phyloP scores from a whole-genome alignment of 2,329 filamentous ascomycete species.

The Tothia fuscella region DNA sequence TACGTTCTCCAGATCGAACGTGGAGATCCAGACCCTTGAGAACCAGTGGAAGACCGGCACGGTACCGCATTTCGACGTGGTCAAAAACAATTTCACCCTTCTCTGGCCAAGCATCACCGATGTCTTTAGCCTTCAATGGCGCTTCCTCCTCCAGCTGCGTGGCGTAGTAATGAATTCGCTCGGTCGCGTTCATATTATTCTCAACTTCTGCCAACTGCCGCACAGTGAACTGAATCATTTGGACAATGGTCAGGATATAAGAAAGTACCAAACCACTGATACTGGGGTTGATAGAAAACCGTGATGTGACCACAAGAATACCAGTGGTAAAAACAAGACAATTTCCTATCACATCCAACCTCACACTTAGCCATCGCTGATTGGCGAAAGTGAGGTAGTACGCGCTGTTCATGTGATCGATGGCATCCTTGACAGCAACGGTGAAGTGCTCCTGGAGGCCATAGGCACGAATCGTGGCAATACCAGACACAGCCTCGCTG shows the following conservation, averaged over 20 bases:
- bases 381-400: constrained; percentile 95
- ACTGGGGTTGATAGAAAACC: constrained; percentile 73
- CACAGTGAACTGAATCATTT: constrained; percentile 93
- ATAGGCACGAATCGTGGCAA: constrained; percentile 80
- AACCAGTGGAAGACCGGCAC: constrained; percentile 36
- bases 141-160: constrained; percentile 80
- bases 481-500: constrained; percentile 73
- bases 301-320: constrained; percentile 82
- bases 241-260: constrained; percentile 85
- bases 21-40: constrained; percentile 48
- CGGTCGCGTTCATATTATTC: constrained; percentile 95
- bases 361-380: constrained; percentile 80
- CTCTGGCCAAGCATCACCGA: constrained; percentile 71
- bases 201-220: constrained; percentile 90
- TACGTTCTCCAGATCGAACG: constrained; percentile 61
- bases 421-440: constrained; percentile 52
- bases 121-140: constrained; percentile 60
- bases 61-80: constrained; percentile 41
- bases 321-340: constrained; percentile 76
- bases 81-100: constrained; percentile 54
- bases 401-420: constrained; percentile 86
- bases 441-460: constrained; percentile 68
- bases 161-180: constrained; percentile 84
- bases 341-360: constrained; percentile 75
- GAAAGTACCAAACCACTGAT: constrained; percentile 81